phyloP scores from a whole-genome alignment of 805 yeast genomes.

The Metschnikowia noctiluminum region DNA sequence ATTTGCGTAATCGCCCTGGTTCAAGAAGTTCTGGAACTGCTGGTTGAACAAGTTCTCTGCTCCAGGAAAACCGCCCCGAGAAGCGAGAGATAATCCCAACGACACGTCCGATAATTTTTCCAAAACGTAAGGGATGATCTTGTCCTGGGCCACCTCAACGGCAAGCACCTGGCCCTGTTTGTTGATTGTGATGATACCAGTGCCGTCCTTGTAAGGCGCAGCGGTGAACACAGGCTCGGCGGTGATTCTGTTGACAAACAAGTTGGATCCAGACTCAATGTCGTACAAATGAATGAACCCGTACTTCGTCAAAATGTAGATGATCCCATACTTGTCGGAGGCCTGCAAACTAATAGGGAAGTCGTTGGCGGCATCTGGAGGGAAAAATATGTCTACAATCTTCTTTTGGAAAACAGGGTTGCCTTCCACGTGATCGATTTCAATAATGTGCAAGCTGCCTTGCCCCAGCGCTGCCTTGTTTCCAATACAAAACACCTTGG shows the following conservation, averaged over 20 bases:
- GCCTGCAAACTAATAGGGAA: constrained; percentile 93
- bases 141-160: constrained; percentile 81
- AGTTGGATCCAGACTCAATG: constrained; percentile 84
- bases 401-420: constrained; percentile 86
- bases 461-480: constrained; percentile 73
- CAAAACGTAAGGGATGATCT: constrained; percentile 84
- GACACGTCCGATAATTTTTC: constrained; percentile 82
- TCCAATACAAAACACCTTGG: constrained; percentile 90
- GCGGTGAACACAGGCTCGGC: constrained; percentile 95
- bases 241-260: constrained; percentile 94
- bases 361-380: constrained; percentile 93
- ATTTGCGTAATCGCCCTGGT: constrained; percentile 80
- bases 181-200: constrained; percentile 91
- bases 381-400: constrained; percentile 90
- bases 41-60: constrained; percentile 89
- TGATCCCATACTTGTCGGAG: constrained; percentile 79
- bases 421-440: constrained; percentile 88
- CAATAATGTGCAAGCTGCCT: constrained; percentile 83
- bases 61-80: constrained; percentile 96
- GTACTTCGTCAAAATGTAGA: constrained; percentile 87
- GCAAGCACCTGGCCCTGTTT: constrained; percentile 93
- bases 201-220: constrained; percentile 59
- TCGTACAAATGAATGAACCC: constrained; percentile 97
- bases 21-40: constrained; percentile 83
- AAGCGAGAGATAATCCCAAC: constrained; percentile 81